Percentiles rank a stretch among this genome's conserved stretches.
Conservation (phyloP, 352 stramenopile species). For the Pythium vanterpoolii region DNA sequence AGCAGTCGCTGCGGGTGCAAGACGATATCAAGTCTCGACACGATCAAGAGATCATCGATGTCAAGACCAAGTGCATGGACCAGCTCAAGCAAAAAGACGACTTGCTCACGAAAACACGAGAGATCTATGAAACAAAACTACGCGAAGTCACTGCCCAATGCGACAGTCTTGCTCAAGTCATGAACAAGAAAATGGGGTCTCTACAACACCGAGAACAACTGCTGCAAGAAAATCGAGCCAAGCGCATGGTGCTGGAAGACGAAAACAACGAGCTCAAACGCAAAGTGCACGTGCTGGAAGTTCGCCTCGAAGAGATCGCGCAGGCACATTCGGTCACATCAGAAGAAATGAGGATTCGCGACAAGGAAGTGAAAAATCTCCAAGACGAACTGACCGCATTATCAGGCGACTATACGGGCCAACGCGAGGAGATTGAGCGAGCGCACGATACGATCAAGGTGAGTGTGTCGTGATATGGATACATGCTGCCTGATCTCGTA, state of each 20-base stretch:
- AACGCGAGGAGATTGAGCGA: conserved; percentile 54
- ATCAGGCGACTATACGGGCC: conserved; percentile 62
- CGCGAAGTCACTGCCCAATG: conserved; percentile 59
- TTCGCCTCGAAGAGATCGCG: conserved; percentile 70
- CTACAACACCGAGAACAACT: conserved; percentile 69
- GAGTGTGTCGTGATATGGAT: background rate
- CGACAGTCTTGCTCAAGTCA: conserved; percentile 63
- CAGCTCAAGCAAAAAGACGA: conserved; percentile 75
- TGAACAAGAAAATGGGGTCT: conserved; percentile 71
- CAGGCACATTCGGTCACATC: conserved; percentile 51
- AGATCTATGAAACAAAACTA: conserved; percentile 66
- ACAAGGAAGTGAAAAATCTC: conserved; percentile 51
- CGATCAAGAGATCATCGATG: conserved; percentile 59
- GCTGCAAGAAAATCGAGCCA: conserved; percentile 58
- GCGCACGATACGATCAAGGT: conserved; percentile 56
- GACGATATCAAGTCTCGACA: conserved; percentile 55
- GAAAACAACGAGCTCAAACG: conserved; percentile 74
- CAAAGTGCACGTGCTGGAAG: conserved; percentile 76
- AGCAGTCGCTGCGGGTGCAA: conserved; percentile 52
- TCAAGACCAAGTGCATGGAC: conserved; percentile 55
- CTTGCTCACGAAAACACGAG: conserved; percentile 40
- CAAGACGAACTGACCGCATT: conserved; percentile 64
- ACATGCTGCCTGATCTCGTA: no score
- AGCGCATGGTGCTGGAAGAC: conserved; percentile 56
- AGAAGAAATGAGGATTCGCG: conserved; percentile 60